Conservation (phyloP, 176 grass and related monocot species). For the Bothriochloa decipiens region DNA sequence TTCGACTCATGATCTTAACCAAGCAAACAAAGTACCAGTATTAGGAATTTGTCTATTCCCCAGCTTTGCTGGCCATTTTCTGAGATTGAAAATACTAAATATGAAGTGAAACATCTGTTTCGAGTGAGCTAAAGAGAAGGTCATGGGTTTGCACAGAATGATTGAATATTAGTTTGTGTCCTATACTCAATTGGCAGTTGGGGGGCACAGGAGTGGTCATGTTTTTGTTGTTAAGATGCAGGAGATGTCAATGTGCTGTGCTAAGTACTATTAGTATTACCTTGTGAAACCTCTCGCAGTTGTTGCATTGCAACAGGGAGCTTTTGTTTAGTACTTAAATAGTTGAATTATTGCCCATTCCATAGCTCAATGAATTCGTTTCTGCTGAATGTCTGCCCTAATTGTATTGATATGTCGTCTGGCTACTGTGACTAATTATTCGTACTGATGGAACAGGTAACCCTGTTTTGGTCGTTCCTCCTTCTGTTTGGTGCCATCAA, state of each 20-base stretch:
- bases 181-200: background rate
- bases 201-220: background rate
- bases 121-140: background rate
- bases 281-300: background rate
- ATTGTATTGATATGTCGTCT: background rate
- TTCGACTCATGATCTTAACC: background rate
- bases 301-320: background rate
- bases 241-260: background rate
- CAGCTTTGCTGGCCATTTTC: background rate
- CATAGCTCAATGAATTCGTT: background rate
- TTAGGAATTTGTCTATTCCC: background rate
- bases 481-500: conserved; percentile 60
- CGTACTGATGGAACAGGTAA: conserved; percentile 53
- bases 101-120: background rate
- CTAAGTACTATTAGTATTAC: background rate
- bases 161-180: background rate
- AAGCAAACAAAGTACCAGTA: background rate
- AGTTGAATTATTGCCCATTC: background rate
- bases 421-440: conserved; percentile 10
- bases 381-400: background rate
- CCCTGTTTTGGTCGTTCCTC: conserved; percentile 67
- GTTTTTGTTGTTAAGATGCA: background rate
- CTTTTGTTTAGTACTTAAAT: background rate
- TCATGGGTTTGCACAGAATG: background rate
- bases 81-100: background rate